These are phyloP conservation scores for Persicaria tinctoria DNA, from an alignment of 148 eudicot species.

Conservation along the genomic window DNA sequence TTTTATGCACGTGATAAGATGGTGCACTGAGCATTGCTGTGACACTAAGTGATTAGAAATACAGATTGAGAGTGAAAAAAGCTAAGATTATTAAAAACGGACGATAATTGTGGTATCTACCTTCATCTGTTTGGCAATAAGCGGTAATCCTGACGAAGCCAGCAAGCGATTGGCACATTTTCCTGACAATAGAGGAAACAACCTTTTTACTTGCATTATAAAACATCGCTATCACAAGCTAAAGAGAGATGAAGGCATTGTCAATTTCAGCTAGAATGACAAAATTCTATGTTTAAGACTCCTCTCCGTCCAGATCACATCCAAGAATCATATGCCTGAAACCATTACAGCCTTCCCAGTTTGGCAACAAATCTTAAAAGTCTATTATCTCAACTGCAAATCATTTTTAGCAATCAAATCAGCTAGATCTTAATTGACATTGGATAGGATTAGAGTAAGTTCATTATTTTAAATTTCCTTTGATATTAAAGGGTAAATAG, in stretches of 20 bases:
- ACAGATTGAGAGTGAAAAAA: neutral
- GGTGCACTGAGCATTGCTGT: neutral
- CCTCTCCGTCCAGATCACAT: neutral
- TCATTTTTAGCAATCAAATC: neutral
- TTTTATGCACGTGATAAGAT: neutral
- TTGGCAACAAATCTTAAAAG: neutral
- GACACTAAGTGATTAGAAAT: neutral
- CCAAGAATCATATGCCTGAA: neutral
- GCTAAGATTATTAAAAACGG: neutral
- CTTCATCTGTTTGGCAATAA: slow-evolving; percentile 97
- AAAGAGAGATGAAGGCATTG: neutral
- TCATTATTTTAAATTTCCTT: neutral
- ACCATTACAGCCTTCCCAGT: neutral
- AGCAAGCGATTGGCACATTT: slow-evolving; percentile 97
- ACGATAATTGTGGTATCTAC: slow-evolving; percentile 24
- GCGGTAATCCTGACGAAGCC: slow-evolving; percentile 87
- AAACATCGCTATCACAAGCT: neutral
- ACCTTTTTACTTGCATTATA: neutral
- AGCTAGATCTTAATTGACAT: neutral
- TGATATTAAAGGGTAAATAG: neutral
- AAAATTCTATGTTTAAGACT: neutral
- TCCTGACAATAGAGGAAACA: slow-evolving; percentile 33
- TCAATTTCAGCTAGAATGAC: neutral
- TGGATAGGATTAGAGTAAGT: neutral
- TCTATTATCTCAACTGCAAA: neutral